Evolutionary conservation across 2,329 filamentous ascomycete species (phyloP), one percentile per base, ranked within the genome.

Genomic region (Mollisia scopiformis): DNA sequence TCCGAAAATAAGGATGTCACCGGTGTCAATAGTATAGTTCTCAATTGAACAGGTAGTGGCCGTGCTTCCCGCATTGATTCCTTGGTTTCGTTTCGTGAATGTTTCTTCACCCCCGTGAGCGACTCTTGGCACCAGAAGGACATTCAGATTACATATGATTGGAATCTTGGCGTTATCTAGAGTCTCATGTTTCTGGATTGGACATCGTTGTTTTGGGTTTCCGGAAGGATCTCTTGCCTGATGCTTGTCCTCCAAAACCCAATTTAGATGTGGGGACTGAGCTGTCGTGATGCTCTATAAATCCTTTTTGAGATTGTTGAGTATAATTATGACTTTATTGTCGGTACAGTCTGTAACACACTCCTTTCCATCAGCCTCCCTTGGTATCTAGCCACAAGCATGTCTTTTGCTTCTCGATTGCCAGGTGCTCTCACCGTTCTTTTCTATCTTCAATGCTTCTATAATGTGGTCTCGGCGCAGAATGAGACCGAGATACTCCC

Each of bases 321-420:
- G 35, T 21, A 50, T 41, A 55, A 41, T 55, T 31, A 58, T 57
- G 41, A 28, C 16, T 47, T 35, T 14, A 58, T n/a, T 6, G 28
- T 53, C 30, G 7, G 31, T 35, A n/a, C 8, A 43, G 46, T 41
- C n/a, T 27, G 33, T 49, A 41, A 55, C 43, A 41, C 35, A 23
- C 30, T 57, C 35, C 21, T 49, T 58, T 39, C 27, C 43, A 59
- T 55, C 2, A 14, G 13, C n/a, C n/a, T n/a, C n/a, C n/a, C n/a
- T n/a, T n/a, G n/a, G n/a, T 19, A 14, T 56, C 27, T 19, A 55
- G 54, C 57, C 43, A 51, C 65, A 46, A 46, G 57, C 39, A 68
- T 68, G 63, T 58, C 63, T 63, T 61, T 54, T 30, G 33, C 30
- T 54, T 55, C 49, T 57, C 62, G 56, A 56, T 50, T 63, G 58